Percentiles rank a stretch among this genome's conserved stretches.
These are phyloP conservation scores for Daldinia grandis DNA, from an alignment of 495 filamentous ascomycete genomes.

Conservation along the genomic window DNA sequence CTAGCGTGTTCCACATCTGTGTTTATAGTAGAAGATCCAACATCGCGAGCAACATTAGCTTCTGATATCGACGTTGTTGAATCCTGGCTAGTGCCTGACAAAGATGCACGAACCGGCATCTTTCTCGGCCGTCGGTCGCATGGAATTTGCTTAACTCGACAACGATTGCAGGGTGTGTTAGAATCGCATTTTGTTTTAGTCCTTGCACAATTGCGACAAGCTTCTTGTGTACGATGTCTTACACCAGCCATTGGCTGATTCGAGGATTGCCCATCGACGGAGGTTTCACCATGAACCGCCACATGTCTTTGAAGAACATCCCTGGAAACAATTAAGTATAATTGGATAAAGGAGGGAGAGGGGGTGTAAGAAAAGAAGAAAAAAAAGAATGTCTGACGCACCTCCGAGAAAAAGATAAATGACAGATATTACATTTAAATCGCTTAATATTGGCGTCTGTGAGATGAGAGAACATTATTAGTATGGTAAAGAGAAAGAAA, in stretches of 20 bases:
- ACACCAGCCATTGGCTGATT: slow-evolving; percentile 1
- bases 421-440: slow-evolving; percentile 24
- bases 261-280: neutral
- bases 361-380: neutral
- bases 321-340: slow-evolving; percentile 2
- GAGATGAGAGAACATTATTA: neutral
- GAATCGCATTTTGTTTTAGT: slow-evolving; percentile 27
- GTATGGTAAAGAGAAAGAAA: neutral
- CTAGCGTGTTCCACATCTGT: neutral
- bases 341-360: neutral
- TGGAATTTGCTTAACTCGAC: slow-evolving; percentile 10
- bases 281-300: slow-evolving; percentile 12
- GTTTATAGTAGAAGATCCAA: neutral
- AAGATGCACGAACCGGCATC: neutral
- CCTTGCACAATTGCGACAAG: slow-evolving; percentile 22
- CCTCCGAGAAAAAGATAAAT: slow-evolving; percentile 23
- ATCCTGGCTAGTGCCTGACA: neutral
- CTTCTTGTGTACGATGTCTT: slow-evolving; percentile 17
- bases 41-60: neutral
- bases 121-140: slow-evolving; percentile 11
- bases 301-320: slow-evolving; percentile 25
- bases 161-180: slow-evolving; percentile 20
- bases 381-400: neutral
- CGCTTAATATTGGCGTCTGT: slow-evolving; percentile 24
- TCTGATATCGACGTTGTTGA: neutral